Percentiles rank a stretch among this genome's conserved stretches.
Conservation (phyloP, 495 filamentous ascomycete genomes). For the Neurospora sp. region DNA sequence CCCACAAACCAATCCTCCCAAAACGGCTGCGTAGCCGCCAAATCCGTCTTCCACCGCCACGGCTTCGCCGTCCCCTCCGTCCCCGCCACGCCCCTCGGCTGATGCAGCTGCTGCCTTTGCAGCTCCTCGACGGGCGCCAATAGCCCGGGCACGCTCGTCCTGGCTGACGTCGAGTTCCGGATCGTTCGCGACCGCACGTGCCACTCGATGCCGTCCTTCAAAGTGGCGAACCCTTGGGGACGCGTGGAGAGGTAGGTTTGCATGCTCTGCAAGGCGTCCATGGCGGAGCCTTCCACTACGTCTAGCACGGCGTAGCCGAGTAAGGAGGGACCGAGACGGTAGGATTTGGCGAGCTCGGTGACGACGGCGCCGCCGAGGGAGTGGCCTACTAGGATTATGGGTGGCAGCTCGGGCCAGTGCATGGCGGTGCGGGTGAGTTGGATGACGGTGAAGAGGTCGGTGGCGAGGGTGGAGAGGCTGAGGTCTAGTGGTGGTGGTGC, state of each 20-base stretch:
- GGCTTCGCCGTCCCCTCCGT: slow-evolving; percentile 15
- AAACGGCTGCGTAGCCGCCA: slow-evolving; percentile 75
- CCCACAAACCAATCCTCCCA: slow-evolving; percentile 94
- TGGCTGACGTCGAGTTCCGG: slow-evolving; percentile 68
- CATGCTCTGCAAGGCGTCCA: slow-evolving; percentile 95
- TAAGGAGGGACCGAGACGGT: slow-evolving; percentile 42
- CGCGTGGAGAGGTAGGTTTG: slow-evolving; percentile 77
- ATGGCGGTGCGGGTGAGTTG: slow-evolving; percentile 50
- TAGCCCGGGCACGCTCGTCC: slow-evolving; percentile 79
- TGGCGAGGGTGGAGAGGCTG: slow-evolving; percentile 55
- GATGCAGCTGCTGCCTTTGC: not conserved
- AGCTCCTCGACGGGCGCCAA: slow-evolving; percentile 33
- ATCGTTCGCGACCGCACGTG: slow-evolving; percentile 86
- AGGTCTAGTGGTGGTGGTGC: slow-evolving; percentile 41
- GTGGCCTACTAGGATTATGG: slow-evolving; percentile 81
- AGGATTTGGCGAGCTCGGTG: slow-evolving; percentile 57
- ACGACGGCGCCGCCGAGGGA: slow-evolving; percentile 93
- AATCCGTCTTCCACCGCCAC: slow-evolving; percentile 83
- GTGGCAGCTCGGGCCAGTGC: slow-evolving; percentile 62
- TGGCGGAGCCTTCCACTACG: slow-evolving; percentile 78
- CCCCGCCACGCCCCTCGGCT: slow-evolving; percentile 11
- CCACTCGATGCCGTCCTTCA: slow-evolving; percentile 83
- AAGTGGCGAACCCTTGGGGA: slow-evolving; percentile 63
- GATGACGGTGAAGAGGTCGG: slow-evolving; percentile 64
- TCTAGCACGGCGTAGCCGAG: slow-evolving; percentile 88